Percentiles rank a stretch among this genome's conserved stretches.
Conservation (phyloP, 176 grass and related monocot species). For the bread wheat (Triticum aestivum) region DNA sequence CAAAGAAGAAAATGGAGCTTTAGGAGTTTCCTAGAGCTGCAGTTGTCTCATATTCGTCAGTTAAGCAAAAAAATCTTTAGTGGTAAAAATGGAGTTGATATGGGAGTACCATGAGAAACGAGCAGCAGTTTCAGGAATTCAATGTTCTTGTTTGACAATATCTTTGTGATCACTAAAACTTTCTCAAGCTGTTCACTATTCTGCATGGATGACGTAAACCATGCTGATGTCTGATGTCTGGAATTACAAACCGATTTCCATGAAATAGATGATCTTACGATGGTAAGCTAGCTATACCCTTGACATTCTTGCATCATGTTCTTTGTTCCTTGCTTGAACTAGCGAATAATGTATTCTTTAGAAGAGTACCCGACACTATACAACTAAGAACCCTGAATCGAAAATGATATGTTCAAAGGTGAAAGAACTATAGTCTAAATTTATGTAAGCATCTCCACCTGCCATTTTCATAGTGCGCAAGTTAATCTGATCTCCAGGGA, state of each 20-base stretch:
- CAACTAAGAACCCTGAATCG: neutral
- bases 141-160: neutral
- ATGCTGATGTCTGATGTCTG: neutral
- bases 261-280: neutral
- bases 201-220: neutral
- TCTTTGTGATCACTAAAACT: neutral
- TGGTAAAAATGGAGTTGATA: slow-evolving; percentile 18
- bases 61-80: slow-evolving; percentile 46
- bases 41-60: slow-evolving; percentile 52
- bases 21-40: slow-evolving; percentile 33
- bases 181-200: neutral
- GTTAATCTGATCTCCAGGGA: neutral
- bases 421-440: neutral
- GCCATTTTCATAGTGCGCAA: neutral
- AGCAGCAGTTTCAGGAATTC: neutral
- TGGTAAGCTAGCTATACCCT: slow-evolving; percentile 20
- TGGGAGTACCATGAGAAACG: slow-evolving; percentile 21
- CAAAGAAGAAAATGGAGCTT: slow-evolving; percentile 61
- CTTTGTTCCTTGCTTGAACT: neutral
- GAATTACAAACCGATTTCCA: neutral
- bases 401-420: neutral
- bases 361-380: neutral
- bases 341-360: neutral
- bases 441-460: neutral
- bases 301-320: neutral